Conservation (phyloP, 2,329 filamentous ascomycete species). For the Penicillium sp. region DNA sequence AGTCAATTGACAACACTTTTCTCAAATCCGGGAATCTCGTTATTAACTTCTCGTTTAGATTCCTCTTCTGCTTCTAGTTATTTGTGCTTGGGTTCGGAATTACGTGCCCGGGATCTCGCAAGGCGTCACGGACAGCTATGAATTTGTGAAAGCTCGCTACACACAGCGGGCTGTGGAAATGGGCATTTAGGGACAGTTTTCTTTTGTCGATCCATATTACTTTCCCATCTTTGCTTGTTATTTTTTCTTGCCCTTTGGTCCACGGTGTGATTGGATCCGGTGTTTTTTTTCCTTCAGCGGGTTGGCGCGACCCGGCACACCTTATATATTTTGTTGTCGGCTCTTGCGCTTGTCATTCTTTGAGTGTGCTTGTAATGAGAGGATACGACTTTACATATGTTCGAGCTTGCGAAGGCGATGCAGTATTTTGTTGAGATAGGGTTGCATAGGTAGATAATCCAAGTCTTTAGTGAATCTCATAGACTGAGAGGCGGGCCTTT, state of each 20-base stretch:
- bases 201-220: slow-evolving; percentile 10
- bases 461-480: neutral
- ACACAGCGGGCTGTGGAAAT: slow-evolving; percentile 37
- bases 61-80: slow-evolving; percentile 49
- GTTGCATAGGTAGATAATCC: slow-evolving; percentile 12
- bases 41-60: slow-evolving; percentile 39
- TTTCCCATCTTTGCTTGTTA: slow-evolving; percentile 14
- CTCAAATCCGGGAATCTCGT: neutral
- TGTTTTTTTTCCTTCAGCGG: slow-evolving; percentile 21
- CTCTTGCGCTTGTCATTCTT: slow-evolving; percentile 15
- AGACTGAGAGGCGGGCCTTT: no score
- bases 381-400: slow-evolving; percentile 32
- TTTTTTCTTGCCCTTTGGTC: slow-evolving; percentile 3
- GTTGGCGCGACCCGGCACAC: slow-evolving; percentile 12
- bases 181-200: slow-evolving; percentile 27
- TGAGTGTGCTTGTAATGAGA: slow-evolving; percentile 35
- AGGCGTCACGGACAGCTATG: slow-evolving; percentile 39
- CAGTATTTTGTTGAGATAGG: slow-evolving; percentile 4
- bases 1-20: slow-evolving; percentile 23
- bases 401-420: slow-evolving; percentile 21
- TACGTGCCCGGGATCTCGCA: slow-evolving; percentile 46
- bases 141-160: slow-evolving; percentile 41
- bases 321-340: slow-evolving; percentile 10
- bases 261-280: slow-evolving; percentile 14
- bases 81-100: slow-evolving; percentile 49